Evolutionary conservation across 2,329 filamentous ascomycete species (phyloP).

Genomic region (Juglanconis oblonga): DNA sequence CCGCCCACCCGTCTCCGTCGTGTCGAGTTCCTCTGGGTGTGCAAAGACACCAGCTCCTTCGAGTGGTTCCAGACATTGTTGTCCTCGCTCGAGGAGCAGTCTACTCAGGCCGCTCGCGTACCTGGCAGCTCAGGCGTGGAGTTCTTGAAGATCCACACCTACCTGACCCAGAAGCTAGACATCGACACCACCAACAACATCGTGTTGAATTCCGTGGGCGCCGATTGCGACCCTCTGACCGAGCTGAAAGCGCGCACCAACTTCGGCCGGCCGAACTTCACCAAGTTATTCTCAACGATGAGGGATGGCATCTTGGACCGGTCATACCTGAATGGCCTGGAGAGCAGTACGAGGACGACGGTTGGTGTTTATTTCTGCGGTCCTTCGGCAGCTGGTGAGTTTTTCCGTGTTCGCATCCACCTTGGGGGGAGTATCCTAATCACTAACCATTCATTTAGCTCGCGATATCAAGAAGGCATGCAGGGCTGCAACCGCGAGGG

Average conservation of each 20-base stretch:
- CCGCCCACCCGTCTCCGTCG: constrained; percentile 84
- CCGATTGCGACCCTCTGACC: constrained; percentile 83
- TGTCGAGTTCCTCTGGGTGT: constrained; percentile 99
- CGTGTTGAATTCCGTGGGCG: constrained; percentile 90
- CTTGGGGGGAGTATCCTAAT: background rate
- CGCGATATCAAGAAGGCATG: constrained; percentile 82
- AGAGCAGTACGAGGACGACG: constrained; percentile 73
- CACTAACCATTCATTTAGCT: constrained; percentile 53
- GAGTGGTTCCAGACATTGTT: constrained; percentile 98
- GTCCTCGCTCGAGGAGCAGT: constrained; percentile 85
- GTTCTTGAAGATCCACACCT: constrained; percentile 97
- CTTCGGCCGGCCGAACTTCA: constrained; percentile 91
- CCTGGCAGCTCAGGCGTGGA: constrained; percentile 69
- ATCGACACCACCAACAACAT: constrained; percentile 94
- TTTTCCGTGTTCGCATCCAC: background rate
- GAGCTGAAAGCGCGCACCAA: constrained; percentile 88
- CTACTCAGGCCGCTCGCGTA: constrained; percentile 63
- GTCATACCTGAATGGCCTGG: constrained; percentile 79
- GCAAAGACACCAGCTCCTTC: constrained; percentile 91
- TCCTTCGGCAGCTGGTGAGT: constrained; percentile 66
- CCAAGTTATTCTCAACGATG: constrained; percentile 76
- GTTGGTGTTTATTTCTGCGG: constrained; percentile 99
- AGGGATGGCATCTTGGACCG: constrained; percentile 82
- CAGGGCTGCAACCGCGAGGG: constrained; percentile 66
- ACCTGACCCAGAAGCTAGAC: constrained; percentile 91